Base-by-base conservation (phyloP, 1,139 yeast species). In the Taphrina confusa region DNA sequence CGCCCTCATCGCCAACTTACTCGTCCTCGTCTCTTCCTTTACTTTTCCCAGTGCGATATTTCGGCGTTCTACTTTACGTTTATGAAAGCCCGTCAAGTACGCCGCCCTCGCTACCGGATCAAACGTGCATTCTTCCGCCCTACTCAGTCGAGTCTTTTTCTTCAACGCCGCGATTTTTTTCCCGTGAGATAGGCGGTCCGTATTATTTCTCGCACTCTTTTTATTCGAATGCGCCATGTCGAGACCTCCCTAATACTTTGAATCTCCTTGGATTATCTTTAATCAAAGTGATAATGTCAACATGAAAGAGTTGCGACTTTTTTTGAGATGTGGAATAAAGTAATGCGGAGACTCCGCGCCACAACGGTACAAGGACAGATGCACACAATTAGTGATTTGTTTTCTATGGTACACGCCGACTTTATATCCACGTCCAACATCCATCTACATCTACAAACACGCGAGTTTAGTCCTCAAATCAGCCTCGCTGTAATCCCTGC, bases 61-160 rank as follows among this genome's bases (percentile, higher is more conserved):
- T 73, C 87, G 87, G 71, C 97, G 80, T 69, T 87, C 87, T 20
- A 91, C 71, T 72, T 92, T 92, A 69, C 98, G 81, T 74, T 92
- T 92, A 72, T 92, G 98, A 71, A 92, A 92, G 33, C 98, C 98
- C 0, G 97, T 92, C 67, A 92, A 76, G 72, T 84, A 92, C 63
- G 91, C 96, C 39, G 51, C 22, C 30, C 62, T 36, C 14, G 54
- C 55, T 12, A 28, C 57, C 20, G 55, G 51, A 28, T 60, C 60
- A 39, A 60, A 60, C 16, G 52, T 40, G 22, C 57, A 47, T 40
- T 54, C 60, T n/a, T 47, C 59, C 12, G 44, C 37, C 5, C 52
- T 22, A n/a, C 22, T 42, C 33, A 39, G 54, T 25, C 46, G 44
- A 11, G 37, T 39, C 18, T 27, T 30, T 30, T 31, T 54, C 23